Base-by-base conservation (phyloP, 163 green algal species). In the Scenedesmus sp. region DNA sequence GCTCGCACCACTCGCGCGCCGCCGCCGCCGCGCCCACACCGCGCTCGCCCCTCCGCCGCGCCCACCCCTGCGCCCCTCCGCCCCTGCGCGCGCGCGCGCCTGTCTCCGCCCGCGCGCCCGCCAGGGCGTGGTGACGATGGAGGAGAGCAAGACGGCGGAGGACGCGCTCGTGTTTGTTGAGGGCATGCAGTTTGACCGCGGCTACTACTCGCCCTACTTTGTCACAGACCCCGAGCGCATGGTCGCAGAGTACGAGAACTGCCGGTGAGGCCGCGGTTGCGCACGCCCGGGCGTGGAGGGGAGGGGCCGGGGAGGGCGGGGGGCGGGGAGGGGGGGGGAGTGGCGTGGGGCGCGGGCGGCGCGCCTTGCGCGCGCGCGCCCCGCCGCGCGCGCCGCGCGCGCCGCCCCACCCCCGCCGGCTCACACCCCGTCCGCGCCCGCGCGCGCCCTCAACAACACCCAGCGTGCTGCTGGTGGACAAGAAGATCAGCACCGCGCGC, bases 181-280 rank as follows among this genome's bases (percentile, higher is more conserved):
- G 91, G 97, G 97, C 85, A 98, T 98, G 94, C 92, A 99, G 90
- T 99, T 99, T 84, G 97, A 99, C 82, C 88, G 97, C 70, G 97
- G 97, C 66, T 99, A 98, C 93, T 97, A 99, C 86, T 98, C 93
- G 42, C 97, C 97, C 64, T 99, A 99, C 93, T 99, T 99, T 82
- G 96, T 99, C 39, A 99, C 97, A 65, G 96, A 99, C 89, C 91
- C 94, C 10, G 96, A 99, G 90, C 93, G 96, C 88, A 99, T 99
- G 96, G 93, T 96, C 58, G 83, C 85, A 11, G 96, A 99, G 87
- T 99, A 99, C 84, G 96, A 99, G 50, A 95, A 97, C 88, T 98
- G 94, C 94, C 77, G 69, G 67, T 77, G 31, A 5, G 66, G 29
- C 1, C 18, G 85, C n/a, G n/a, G n/a, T n/a, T n/a, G n/a, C n/a